Conservation (phyloP, 2,329 filamentous ascomycete species). For the Hypoxylon sp. region DNA sequence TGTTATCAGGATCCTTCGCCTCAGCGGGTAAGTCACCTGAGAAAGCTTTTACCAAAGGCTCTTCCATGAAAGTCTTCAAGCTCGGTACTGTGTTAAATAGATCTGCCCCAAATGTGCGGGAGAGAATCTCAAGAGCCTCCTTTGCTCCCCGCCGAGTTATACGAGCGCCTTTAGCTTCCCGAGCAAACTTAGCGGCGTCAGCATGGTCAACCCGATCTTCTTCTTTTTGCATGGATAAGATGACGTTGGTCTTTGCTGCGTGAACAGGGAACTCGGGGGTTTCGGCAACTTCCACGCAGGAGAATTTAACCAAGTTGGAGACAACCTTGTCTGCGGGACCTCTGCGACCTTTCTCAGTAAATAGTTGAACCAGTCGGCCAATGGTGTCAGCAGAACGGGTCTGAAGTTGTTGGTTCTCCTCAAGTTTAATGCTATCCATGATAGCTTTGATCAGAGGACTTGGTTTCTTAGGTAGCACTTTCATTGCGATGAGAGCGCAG, state of each 20-base stretch:
- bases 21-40: constrained; percentile 78
- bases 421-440: constrained; percentile 98
- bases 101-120: constrained; percentile 81
- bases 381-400: constrained; percentile 88
- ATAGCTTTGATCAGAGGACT: constrained; percentile 93
- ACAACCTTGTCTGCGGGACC: constrained; percentile 96
- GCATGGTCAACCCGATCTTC: constrained; percentile 93
- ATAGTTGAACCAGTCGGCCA: constrained; percentile 86
- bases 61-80: constrained; percentile 84
- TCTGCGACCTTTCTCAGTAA: constrained; percentile 83
- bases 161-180: constrained; percentile 88
- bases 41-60: constrained; percentile 83
- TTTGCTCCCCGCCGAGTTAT: constrained; percentile 95
- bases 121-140: constrained; percentile 90
- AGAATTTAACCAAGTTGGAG: constrained; percentile 95
- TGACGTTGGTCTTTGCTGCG: constrained; percentile 80
- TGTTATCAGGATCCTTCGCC: constrained; percentile 79
- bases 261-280: constrained; percentile 95
- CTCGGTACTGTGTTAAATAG: constrained; percentile 89
- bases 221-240: constrained; percentile 95
- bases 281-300: constrained; percentile 96
- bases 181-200: constrained; percentile 90
- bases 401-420: constrained; percentile 92
- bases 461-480: constrained; percentile 91
- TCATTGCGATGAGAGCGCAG: constrained; percentile 89